Conservation (phyloP, 306 rosid species). For the Adenanthera pavonina region DNA sequence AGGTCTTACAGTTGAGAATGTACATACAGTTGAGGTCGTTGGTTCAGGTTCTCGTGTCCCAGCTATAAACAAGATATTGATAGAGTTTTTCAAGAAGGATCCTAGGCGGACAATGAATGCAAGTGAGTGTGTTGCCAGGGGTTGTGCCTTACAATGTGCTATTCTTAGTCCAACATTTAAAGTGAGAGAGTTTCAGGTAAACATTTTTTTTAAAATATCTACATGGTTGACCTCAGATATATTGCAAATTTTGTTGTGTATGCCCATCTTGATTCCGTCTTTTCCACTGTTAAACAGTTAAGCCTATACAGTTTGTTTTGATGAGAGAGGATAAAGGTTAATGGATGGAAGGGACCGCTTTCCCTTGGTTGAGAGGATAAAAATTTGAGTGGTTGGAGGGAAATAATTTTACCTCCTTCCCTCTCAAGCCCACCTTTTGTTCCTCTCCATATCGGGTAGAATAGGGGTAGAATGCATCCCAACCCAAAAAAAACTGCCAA, state of each 20-base stretch:
- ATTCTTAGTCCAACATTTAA: constrained; percentile 96
- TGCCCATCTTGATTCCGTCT: background rate
- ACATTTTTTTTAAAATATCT: background rate
- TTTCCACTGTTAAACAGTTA: background rate
- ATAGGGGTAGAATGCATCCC: background rate
- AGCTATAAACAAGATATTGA: constrained; percentile 78
- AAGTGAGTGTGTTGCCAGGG: constrained; percentile 93
- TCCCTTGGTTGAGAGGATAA: background rate
- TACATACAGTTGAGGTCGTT: constrained; percentile 86
- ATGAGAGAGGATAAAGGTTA: background rate
- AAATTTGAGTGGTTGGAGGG: background rate
- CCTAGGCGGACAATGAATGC: constrained; percentile 99
- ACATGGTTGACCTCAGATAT: background rate
- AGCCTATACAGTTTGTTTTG: background rate
- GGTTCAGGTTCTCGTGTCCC: constrained; percentile 99
- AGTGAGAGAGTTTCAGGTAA: constrained; percentile 94
- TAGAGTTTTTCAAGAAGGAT: constrained; percentile 86
- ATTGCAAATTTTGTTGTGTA: background rate
- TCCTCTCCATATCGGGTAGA: background rate
- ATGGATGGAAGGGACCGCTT: background rate
- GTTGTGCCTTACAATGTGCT: constrained; percentile 93
- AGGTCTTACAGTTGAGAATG: constrained; percentile 67
- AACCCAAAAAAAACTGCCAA: background rate
- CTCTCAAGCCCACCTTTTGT: background rate
- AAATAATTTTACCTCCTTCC: background rate